These are phyloP conservation scores for Talaromyces nanjingensis DNA, from an alignment of 495 filamentous ascomycete species.

Conservation along the genomic window DNA sequence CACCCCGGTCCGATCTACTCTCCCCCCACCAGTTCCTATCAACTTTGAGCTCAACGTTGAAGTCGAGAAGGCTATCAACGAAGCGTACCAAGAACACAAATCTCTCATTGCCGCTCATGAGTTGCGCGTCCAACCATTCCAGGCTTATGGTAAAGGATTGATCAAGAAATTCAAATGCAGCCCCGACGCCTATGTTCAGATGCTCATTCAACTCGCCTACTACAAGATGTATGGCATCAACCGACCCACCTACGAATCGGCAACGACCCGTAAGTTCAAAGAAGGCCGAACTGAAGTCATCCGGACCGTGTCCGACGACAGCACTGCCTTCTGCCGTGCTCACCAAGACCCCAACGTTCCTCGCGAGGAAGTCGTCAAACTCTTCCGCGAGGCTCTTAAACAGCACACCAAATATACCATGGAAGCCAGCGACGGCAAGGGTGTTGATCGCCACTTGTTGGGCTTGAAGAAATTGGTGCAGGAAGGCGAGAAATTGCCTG, in stretches of 20 bases:
- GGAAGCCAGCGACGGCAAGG: constrained; percentile 82
- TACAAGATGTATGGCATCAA: constrained; percentile 99
- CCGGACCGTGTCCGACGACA: constrained; percentile 85
- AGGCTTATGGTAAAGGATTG: constrained; percentile 94
- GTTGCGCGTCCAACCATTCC: constrained; percentile 87
- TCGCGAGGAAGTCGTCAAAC: constrained; percentile 55
- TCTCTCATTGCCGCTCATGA: constrained; percentile 80
- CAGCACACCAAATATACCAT: constrained; percentile 85
- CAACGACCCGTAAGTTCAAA: constrained; percentile 89
- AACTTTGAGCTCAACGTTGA: constrained; percentile 69
- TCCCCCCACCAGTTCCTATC: constrained; percentile 72
- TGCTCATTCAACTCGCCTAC: constrained; percentile 98
- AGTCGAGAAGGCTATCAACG: constrained; percentile 65
- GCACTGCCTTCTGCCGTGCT: constrained; percentile 81
- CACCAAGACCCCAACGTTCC: constrained; percentile 61
- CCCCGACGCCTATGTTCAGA: constrained; percentile 95
- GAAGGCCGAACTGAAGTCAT: constrained; percentile 95
- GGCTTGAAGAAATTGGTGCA: constrained; percentile 87
- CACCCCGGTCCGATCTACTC: constrained; percentile 66
- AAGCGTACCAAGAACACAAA: constrained; percentile 68
- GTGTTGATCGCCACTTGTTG: constrained; percentile 94
- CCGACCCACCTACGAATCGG: constrained; percentile 96
- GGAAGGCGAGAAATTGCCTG: constrained; percentile 75
- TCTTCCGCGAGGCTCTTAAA: constrained; percentile 75
- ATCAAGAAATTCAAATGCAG: constrained; percentile 99